phyloP scores from a whole-genome alignment of 805 yeast species.

The Hanseniaspora valbyensis region DNA sequence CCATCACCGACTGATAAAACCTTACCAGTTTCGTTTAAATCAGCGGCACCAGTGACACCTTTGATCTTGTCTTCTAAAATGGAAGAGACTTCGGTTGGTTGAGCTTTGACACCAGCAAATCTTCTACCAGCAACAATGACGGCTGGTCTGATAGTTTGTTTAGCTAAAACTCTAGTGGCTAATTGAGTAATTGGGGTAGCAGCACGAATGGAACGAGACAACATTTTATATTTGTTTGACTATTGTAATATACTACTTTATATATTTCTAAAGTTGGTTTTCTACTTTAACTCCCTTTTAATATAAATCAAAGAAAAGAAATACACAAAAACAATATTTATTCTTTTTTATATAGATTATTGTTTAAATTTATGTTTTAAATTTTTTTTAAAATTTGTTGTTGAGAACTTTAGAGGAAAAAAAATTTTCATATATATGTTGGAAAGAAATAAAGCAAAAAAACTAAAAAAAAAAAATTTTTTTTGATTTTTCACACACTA shows the following conservation, averaged over 20 bases:
- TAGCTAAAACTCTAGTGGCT: conserved; percentile 33
- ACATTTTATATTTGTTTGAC: conserved; percentile 37
- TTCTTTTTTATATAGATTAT: no score
- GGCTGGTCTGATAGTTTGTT: conserved; percentile 57
- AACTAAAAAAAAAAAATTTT: no score
- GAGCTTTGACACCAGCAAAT: conserved; percentile 88
- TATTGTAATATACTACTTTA: conserved; percentile 4
- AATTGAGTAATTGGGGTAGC: conserved; percentile 48
- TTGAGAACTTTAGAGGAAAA: not conserved
- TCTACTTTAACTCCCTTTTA: not conserved
- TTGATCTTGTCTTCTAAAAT: conserved; percentile 98
- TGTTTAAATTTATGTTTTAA: no score
- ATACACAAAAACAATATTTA: not conserved
- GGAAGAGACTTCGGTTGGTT: conserved; percentile 98
- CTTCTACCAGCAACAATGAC: conserved; percentile 59
- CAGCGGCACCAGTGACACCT: conserved; percentile 95
- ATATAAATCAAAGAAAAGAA: not conserved
- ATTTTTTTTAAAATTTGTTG: not conserved
- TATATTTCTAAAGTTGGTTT: conserved; percentile 4
- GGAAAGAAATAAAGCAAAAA: no score
- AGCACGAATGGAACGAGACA: conserved; percentile 80
- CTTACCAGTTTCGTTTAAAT: conserved; percentile 98
- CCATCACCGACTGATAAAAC: conserved; percentile 99
- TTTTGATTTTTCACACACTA: no score
- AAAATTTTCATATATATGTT: no score